Evolutionary conservation across 208 protist genomes (phyloP), one percentile per base, ranked within the genome.

Genomic region (Trypanosoma scelopori): DNA sequence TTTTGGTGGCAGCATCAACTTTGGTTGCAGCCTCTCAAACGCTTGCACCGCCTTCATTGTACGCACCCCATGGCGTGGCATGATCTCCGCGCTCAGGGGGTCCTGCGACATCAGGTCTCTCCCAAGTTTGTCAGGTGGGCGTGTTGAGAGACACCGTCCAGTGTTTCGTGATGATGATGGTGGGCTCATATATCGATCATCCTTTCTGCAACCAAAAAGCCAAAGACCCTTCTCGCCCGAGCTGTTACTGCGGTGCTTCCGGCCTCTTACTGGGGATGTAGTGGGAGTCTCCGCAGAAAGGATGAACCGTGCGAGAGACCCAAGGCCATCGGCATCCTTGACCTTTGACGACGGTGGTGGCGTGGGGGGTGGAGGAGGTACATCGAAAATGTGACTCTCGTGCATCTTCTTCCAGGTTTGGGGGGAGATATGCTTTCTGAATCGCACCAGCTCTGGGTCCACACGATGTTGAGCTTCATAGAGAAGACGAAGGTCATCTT

Each of bases 21-120:
- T 47, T 1, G 66, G 66, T 39, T 71, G 66, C 39, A 41, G 57
- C 9, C 56, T 16, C 32, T 71, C 66, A 41, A 63, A 71, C 50
- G 35, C 41, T 16, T 58, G 15, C 23, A 71, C 66, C 1, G 45
- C 46, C 25, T 28, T 28, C 22, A 50, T 51, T 50, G 49, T 52
- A 23, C 66, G 66, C 25, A 61, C 23, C 5, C 49, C 39, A 42
- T 39, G 56, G 16, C 47, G 66, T 16, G 56, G 16, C n/a, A 11
- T 13, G 18, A 32, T 45, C 11, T 28, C 46, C 27, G 7, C 56
- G 32, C 1, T n/a, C 15, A 50, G 22, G 4, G 16, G 47, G 15
- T 70, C 48, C 23, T 27, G 46, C 22, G 37, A 23, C 0, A 46
- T n/a, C 4, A 63, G 50, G 47, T 71, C 49, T 12, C 13, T 32